Evolutionary conservation across 1,284 basidiomycete species (phyloP), one percentile per base, ranked within the genome.

Genomic region (Melampsora americana): DNA sequence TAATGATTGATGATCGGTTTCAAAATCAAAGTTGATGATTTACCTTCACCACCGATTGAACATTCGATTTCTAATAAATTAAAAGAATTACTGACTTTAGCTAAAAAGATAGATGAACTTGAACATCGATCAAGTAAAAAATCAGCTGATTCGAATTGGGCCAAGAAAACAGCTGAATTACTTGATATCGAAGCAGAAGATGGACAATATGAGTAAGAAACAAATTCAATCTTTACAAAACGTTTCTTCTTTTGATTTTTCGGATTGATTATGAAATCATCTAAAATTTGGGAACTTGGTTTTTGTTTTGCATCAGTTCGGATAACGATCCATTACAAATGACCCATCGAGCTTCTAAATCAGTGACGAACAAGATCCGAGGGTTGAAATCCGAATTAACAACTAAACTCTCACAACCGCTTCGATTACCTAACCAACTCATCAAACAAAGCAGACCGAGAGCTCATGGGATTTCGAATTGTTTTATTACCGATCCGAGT

Each of bases 111-210:
- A 77, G 96, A 99, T 81, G 84, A 84, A 42, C 86, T 88, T 23
- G 89, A 90, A 80, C 96, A 99, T 83, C 88, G 87, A 78, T 86
- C 89, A 56, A 90, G 89, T 81, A 99, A 98, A 85, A 87, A 87
- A 73, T 91, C 90, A 69, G 92, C 97, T 82, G 96, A 99, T 78
- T 88, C 88, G 78, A 92, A 90, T 78, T 99, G 96, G 96, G 85
- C 98, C 79, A 88, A 87, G 73, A 91, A 95, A 81, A 87, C 94
- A 0, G 96, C 95, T 2, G 91, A 93, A 78, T 92, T 90, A n/a
- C 89, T 98, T 86, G 95, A 96, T 78, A 86, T 99, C 26, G 94
- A 95, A 78, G 85, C 97, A 26, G 93, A 93, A 48, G 28, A 69
- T 30, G 35, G 42, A 23, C 44, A 77, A 35, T 46, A 65, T 42